Percentiles rank a stretch among this genome's conserved stretches.
phyloP scores from a whole-genome alignment of 768 basidiomycete genomes.

The Termitomyces sp. region DNA sequence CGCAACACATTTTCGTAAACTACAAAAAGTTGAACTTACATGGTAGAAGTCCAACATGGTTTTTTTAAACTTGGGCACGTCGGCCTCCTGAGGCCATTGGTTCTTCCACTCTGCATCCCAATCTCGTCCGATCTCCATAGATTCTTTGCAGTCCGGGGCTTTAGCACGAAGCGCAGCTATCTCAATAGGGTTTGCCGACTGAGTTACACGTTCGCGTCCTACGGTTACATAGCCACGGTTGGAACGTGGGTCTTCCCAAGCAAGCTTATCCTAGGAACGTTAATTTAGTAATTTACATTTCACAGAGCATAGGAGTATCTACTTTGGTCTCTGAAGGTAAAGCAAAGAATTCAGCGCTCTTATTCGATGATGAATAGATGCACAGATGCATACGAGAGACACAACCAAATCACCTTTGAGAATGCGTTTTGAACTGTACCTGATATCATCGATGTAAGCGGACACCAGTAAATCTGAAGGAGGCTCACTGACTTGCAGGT shows the following conservation, averaged over 20 bases:
- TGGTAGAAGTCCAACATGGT: slow-evolving; percentile 76
- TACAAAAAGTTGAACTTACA: slow-evolving; percentile 26
- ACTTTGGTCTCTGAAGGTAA: slow-evolving; percentile 62
- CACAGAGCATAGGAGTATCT: not conserved
- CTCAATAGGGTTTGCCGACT: slow-evolving; percentile 61
- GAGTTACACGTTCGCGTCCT: slow-evolving; percentile 80
- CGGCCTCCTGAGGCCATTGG: slow-evolving; percentile 64
- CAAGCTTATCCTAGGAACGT: slow-evolving; percentile 44
- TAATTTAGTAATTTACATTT: not conserved
- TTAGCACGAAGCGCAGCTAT: slow-evolving; percentile 68
- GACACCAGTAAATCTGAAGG: not conserved
- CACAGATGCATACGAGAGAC: not conserved
- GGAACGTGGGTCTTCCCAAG: slow-evolving; percentile 81
- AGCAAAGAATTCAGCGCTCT: slow-evolving; percentile 71
- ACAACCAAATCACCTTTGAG: slow-evolving; percentile 39
- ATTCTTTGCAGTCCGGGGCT: slow-evolving; percentile 79
- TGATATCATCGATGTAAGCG: slow-evolving; percentile 7
- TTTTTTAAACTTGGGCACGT: slow-evolving; percentile 61
- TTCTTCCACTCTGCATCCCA: slow-evolving; percentile 77
- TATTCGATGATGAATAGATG: not conserved
- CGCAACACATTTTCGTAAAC: not conserved
- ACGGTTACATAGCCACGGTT: slow-evolving; percentile 81
- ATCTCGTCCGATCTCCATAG: slow-evolving; percentile 87
- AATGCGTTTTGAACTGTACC: slow-evolving; percentile 56
- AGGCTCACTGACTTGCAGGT: slow-evolving; percentile 28